Evolutionary conservation across 148 eudicot species (phyloP).

Genomic region (Silene latifolia): DNA sequence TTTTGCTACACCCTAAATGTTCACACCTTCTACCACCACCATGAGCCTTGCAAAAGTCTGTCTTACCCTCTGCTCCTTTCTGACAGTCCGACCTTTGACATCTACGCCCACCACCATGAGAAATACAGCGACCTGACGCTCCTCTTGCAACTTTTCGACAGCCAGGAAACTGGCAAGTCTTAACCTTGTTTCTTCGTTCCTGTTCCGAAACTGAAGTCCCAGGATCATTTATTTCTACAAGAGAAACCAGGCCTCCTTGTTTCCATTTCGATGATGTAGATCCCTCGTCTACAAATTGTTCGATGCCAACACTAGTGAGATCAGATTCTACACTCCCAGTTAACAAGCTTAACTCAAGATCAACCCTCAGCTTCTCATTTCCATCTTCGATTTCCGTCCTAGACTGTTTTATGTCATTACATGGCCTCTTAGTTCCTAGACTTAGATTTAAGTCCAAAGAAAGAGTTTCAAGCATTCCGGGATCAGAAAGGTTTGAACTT

Average conservation of each 20-base stretch:
- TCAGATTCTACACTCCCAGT: slow-evolving; percentile 50
- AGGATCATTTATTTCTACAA: not conserved
- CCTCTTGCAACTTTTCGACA: slow-evolving; percentile 60
- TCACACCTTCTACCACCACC: slow-evolving; percentile 90
- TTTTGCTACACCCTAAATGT: slow-evolving; percentile 74
- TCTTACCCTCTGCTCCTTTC: slow-evolving; percentile 89
- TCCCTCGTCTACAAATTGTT: slow-evolving; percentile 59
- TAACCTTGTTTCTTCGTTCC: slow-evolving; percentile 38
- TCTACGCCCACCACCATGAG: slow-evolving; percentile 89
- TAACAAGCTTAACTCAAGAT: slow-evolving; percentile 64
- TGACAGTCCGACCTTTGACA: slow-evolving; percentile 53
- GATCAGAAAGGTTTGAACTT: slow-evolving; percentile 11
- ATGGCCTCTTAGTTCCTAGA: slow-evolving; percentile 12
- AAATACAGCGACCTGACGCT: slow-evolving; percentile 85
- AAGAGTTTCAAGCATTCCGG: not conserved
- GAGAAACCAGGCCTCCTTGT: too few species aligned
- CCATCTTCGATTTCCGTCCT: slow-evolving; percentile 10
- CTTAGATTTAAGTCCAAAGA: slow-evolving; percentile 13
- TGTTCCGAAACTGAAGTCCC: slow-evolving; percentile 13
- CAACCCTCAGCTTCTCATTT: slow-evolving; percentile 30
- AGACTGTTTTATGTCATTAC: slow-evolving; percentile 19
- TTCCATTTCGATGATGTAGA: slow-evolving; percentile 69
- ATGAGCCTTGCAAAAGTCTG: slow-evolving; percentile 77
- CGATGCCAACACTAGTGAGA: slow-evolving; percentile 39
- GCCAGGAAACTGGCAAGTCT: slow-evolving; percentile 51